A percentile compares a stretch with the other conserved stretches of the same genome.
Conservation (phyloP, 2,329 filamentous ascomycete genomes). For the Neopestalotiopsis sp. region DNA sequence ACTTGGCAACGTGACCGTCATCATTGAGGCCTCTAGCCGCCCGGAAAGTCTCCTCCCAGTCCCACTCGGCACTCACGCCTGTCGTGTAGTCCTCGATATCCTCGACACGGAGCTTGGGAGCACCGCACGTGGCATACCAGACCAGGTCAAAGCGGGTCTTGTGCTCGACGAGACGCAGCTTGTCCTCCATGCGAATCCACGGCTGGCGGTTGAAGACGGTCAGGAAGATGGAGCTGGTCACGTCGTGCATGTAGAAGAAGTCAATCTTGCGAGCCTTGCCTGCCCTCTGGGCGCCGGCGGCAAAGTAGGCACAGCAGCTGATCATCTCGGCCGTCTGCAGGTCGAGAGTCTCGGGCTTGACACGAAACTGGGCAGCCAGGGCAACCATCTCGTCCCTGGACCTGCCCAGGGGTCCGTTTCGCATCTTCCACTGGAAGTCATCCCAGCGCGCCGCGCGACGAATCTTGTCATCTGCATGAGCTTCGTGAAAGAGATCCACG, state of each 20-base stretch:
- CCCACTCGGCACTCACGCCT: conserved; percentile 22
- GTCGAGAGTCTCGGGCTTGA: conserved; percentile 41
- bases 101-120: conserved; percentile 41
- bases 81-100: conserved; percentile 25
- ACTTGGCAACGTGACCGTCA: conserved; percentile 42
- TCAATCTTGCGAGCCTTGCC: conserved; percentile 66
- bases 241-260: conserved; percentile 58
- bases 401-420: conserved; percentile 65
- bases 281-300: conserved; percentile 53
- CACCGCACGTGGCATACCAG: conserved; percentile 65
- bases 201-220: conserved; percentile 32
- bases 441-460: conserved; percentile 46
- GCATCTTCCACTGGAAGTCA: conserved; percentile 47
- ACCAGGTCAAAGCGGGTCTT: conserved; percentile 67
- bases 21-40: conserved; percentile 32
- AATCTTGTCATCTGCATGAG: conserved; percentile 53
- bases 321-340: conserved; percentile 33
- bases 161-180: conserved; percentile 67
- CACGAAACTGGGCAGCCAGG: conserved; percentile 56
- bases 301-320: conserved; percentile 26
- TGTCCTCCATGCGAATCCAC: conserved; percentile 43
- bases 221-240: conserved; percentile 39
- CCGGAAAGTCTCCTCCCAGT: conserved; percentile 34
- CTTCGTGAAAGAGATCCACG: conserved; percentile 26
- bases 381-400: conserved; percentile 60